phyloP scores from a whole-genome alignment of 352 stramenopile genomes.

The Blastocystis sp. region DNA sequence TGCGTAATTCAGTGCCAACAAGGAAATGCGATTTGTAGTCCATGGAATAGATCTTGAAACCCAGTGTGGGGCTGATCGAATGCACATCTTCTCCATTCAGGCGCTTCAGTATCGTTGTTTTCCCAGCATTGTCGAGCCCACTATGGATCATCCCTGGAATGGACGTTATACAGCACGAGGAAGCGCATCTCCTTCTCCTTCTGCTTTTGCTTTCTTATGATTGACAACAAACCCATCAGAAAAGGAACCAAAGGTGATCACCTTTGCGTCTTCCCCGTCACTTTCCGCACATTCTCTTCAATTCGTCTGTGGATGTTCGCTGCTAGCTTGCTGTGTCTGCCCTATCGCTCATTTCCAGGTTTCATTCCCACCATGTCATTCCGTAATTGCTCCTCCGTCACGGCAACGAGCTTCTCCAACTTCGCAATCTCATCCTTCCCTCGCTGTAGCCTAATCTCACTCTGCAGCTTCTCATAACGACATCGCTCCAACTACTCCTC shows the following conservation, averaged over 20 bases:
- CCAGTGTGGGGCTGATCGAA: slow-evolving; percentile 92
- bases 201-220: slow-evolving; percentile 95
- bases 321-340: neutral
- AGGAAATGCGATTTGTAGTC: slow-evolving; percentile 84
- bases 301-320: slow-evolving; percentile 17
- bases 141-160: slow-evolving; percentile 71
- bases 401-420: neutral
- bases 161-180: slow-evolving; percentile 85
- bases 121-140: slow-evolving; percentile 97
- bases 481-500: slow-evolving; percentile 25
- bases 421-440: neutral
- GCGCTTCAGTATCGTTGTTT: slow-evolving; percentile 95
- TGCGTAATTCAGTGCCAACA: neutral
- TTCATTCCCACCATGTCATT: neutral
- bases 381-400: neutral
- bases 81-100: slow-evolving; percentile 94
- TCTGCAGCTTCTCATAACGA: slow-evolving; percentile 8
- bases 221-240: slow-evolving; percentile 84
- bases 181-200: slow-evolving; percentile 98
- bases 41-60: slow-evolving; percentile 98
- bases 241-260: neutral
- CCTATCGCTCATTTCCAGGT: neutral
- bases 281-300: slow-evolving; percentile 4
- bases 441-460: neutral
- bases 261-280: neutral